Conservation (phyloP, 2,329 filamentous ascomycete genomes). For the Cladosporium sp. region DNA sequence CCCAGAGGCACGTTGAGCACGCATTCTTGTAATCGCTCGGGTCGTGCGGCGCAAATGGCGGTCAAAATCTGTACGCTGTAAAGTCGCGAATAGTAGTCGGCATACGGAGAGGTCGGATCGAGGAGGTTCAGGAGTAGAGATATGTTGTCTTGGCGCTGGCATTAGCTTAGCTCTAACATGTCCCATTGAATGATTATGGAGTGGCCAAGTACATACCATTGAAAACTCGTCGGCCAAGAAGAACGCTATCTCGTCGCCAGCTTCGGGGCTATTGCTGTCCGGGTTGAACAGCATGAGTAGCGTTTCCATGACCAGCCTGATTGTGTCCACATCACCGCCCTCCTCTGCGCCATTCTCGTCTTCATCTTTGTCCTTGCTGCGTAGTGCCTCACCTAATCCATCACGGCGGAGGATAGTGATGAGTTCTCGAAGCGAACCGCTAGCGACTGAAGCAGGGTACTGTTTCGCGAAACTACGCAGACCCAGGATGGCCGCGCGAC, state of each 20-base stretch:
- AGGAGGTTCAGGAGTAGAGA: slow-evolving; percentile 83
- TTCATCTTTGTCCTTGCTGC: slow-evolving; percentile 19
- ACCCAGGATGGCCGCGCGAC: slow-evolving; percentile 85
- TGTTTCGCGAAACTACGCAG: slow-evolving; percentile 93
- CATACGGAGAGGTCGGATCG: slow-evolving; percentile 78
- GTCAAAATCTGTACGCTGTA: slow-evolving; percentile 87
- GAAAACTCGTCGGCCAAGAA: slow-evolving; percentile 99
- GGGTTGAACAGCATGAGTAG: slow-evolving; percentile 84
- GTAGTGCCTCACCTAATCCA: slow-evolving; percentile 31
- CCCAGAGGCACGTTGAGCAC: slow-evolving; percentile 83
- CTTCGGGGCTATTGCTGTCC: slow-evolving; percentile 65
- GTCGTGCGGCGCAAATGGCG: slow-evolving; percentile 76
- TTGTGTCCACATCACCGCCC: slow-evolving; percentile 77
- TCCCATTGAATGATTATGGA: slow-evolving; percentile 18
- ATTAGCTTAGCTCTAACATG: slow-evolving; percentile 43
- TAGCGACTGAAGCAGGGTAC: slow-evolving; percentile 91
- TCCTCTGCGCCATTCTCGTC: slow-evolving; percentile 47
- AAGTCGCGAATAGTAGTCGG: slow-evolving; percentile 57
- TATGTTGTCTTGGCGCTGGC: slow-evolving; percentile 86
- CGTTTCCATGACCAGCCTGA: slow-evolving; percentile 92
- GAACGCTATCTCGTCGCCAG: slow-evolving; percentile 88
- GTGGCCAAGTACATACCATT: slow-evolving; percentile 50
- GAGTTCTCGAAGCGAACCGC: slow-evolving; percentile 79
- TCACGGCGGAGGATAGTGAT: slow-evolving; percentile 83
- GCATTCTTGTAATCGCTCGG: slow-evolving; percentile 90